Evolutionary conservation across 306 rosid species (phyloP).

Genomic region (Gastrolobium villosum): DNA sequence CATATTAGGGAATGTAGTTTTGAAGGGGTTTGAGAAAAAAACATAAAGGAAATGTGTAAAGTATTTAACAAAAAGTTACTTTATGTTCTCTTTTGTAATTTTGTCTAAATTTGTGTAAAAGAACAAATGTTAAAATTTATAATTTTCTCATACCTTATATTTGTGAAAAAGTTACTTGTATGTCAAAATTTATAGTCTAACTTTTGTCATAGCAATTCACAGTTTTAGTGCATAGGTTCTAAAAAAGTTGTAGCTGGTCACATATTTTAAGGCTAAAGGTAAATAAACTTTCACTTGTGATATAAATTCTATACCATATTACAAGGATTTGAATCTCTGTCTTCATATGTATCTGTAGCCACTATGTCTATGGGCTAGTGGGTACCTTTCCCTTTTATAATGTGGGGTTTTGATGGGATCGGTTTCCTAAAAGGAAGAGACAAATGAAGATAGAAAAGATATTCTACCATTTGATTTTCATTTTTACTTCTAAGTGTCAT

Average conservation of each 20-base stretch:
- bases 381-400: conserved; percentile 38
- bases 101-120: conserved; percentile 26
- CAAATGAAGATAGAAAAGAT: conserved; percentile 45
- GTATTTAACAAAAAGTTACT: conserved; percentile 35
- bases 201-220: conserved; percentile 5
- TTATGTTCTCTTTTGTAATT: conserved; percentile 30
- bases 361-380: conserved; percentile 20
- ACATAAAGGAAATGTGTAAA: neutral
- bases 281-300: conserved; percentile 24
- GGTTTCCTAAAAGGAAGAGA: conserved; percentile 40
- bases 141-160: neutral
- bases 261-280: conserved; percentile 23
- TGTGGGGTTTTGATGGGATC: conserved; percentile 44
- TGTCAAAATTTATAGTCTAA: no score
- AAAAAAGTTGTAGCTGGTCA: conserved; percentile 10
- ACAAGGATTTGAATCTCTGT: conserved; percentile 39
- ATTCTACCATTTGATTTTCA: conserved; percentile 31
- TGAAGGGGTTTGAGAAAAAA: conserved; percentile 19
- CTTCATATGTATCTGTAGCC: conserved; percentile 37
- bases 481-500: conserved; percentile 40
- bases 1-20: conserved; percentile 18
- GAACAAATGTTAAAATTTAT: neutral
- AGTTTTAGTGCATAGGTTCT: neutral
- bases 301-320: neutral
- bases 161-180: no score